Evolutionary conservation across 306 rosid genomes (phyloP).

Genomic region (Cicer judaicum): DNA sequence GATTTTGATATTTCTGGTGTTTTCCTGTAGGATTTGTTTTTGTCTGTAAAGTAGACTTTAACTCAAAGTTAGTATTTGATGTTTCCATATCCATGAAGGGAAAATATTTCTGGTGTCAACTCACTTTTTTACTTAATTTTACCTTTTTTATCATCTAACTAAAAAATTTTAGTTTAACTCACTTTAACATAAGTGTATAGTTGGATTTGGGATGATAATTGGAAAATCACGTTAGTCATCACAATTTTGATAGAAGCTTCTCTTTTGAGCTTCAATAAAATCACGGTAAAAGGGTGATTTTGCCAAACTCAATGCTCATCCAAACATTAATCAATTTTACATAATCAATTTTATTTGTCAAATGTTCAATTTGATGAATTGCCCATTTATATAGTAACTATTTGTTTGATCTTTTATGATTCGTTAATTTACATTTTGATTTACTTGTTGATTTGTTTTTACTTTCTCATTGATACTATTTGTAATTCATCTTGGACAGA

Average conservation of each 20-base stretch:
- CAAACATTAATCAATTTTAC: neutral
- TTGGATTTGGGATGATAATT: no score
- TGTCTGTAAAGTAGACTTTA: neutral
- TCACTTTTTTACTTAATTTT: neutral
- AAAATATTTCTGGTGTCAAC: neutral
- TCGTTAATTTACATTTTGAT: slow-evolving; percentile 13
- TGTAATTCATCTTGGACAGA: neutral
- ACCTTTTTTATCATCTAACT: neutral
- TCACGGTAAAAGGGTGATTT: no score
- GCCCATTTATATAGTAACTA: neutral
- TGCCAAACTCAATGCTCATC: no score
- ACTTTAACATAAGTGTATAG: no score
- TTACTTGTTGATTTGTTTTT: neutral
- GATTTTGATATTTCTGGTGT: neutral
- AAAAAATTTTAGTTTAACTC: neutral
- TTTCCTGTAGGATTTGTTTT: no score
- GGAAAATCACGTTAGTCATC: no score
- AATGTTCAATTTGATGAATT: neutral
- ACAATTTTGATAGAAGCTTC: no score
- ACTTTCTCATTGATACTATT: slow-evolving; percentile 20
- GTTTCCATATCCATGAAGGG: neutral
- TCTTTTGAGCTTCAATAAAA: no score
- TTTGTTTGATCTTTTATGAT: slow-evolving; percentile 1
- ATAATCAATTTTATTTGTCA: neutral
- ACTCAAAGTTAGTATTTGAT: neutral